These are phyloP conservation scores for Fusarium torreyae DNA, from an alignment of 2,329 filamentous ascomycete genomes.

Conservation along the genomic window DNA sequence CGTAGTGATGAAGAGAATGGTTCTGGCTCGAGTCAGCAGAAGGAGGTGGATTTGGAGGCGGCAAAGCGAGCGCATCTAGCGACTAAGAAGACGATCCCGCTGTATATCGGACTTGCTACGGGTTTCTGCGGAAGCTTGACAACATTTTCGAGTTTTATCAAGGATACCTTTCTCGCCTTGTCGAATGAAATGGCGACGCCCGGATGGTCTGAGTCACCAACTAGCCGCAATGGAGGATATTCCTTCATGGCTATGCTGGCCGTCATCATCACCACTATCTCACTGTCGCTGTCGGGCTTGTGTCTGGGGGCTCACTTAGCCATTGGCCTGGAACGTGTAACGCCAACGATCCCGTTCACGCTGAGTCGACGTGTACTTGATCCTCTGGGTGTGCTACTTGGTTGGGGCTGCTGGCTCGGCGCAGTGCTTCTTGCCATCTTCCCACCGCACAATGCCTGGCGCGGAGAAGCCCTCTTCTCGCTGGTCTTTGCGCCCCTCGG, in stretches of 20 bases:
- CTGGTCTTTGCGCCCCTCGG: constrained; percentile 88
- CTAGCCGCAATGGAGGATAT: constrained; percentile 77
- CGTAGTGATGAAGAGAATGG: constrained; percentile 58
- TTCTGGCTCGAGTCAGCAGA: constrained; percentile 26
- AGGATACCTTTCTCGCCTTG: constrained; percentile 84
- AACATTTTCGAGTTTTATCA: constrained; percentile 88
- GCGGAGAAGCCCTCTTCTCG: constrained; percentile 80
- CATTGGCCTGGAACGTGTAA: constrained; percentile 69
- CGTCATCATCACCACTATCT: constrained; percentile 80
- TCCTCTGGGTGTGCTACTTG: constrained; percentile 74
- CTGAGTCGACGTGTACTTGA: constrained; percentile 75
- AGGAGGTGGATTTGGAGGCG: constrained; percentile 57
- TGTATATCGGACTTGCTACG: constrained; percentile 89
- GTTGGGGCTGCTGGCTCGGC: constrained; percentile 82
- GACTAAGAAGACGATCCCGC: constrained; percentile 86
- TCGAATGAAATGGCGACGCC: constrained; percentile 76
- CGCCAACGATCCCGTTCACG: constrained; percentile 72
- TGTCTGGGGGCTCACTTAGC: constrained; percentile 83
- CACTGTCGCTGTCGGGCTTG: constrained; percentile 78
- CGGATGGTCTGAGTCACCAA: constrained; percentile 55
- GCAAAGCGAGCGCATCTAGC: constrained; percentile 72
- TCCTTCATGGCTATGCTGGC: constrained; percentile 86
- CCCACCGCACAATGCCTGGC: constrained; percentile 82
- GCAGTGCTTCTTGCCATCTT: constrained; percentile 80
- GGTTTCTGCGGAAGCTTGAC: constrained; percentile 94